Conservation (phyloP, 352 stramenopile species). For the Pythium phragmitis region DNA sequence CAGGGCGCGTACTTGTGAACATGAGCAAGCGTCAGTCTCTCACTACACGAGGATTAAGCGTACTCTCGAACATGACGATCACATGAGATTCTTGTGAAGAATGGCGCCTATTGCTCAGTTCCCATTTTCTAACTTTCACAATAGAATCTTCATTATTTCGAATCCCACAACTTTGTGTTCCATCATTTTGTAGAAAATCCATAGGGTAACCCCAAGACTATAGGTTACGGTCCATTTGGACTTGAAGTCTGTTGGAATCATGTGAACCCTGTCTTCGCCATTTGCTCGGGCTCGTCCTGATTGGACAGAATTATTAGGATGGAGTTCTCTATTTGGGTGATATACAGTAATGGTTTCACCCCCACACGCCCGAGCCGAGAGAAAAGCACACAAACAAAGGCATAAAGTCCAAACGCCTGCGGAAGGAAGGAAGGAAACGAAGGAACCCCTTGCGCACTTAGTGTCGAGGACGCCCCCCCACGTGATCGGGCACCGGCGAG, state of each 20-base stretch:
- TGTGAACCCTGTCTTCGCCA: not conserved
- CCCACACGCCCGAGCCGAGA: conserved; percentile 3
- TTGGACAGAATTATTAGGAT: conserved; percentile 8
- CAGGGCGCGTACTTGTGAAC: conserved; percentile 57
- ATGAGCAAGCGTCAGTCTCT: not conserved
- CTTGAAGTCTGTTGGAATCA: conserved; percentile 17
- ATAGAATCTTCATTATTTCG: conserved; percentile 5
- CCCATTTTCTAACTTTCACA: not conserved
- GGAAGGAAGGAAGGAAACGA: conserved; percentile 20
- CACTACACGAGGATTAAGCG: not conserved
- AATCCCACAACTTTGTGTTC: not conserved
- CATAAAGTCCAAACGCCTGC: conserved; percentile 4
- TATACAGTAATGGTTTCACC: conserved; percentile 3
- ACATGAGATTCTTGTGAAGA: too few relatives aligned
- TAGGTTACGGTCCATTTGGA: conserved; percentile 24
- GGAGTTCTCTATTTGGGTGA: conserved; percentile 1
- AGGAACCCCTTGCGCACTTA: not conserved
- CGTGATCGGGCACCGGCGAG: not conserved
- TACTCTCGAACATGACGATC: not conserved
- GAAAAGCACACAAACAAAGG: conserved; percentile 19
- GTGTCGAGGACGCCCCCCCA: conserved; percentile 1
- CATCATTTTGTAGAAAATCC: not conserved
- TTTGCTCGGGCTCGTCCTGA: not conserved
- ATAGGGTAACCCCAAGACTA: too few relatives aligned
- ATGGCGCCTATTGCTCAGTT: too few relatives aligned